Evolutionary conservation across 768 basidiomycete species (phyloP).

Genomic region (Psilocybe sp.): DNA sequence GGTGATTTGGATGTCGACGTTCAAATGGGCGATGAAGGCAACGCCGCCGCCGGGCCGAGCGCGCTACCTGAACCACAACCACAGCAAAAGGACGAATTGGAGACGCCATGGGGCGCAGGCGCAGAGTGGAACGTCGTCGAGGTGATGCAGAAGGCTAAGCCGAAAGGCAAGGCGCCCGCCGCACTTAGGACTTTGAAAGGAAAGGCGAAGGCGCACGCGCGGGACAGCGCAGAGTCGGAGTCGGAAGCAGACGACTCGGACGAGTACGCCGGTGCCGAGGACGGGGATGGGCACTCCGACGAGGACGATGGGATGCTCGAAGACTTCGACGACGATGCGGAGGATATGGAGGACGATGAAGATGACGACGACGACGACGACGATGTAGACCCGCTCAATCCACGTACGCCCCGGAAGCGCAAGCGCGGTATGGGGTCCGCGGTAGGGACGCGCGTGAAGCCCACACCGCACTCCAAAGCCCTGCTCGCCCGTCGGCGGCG

Average conservation of each 20-base stretch:
- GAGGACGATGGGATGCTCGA: conserved; percentile 22
- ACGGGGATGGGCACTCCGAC: too few relatives aligned
- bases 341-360: conserved; percentile 19
- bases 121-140: conserved; percentile 43
- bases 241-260: conserved; percentile 28
- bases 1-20: too few relatives aligned
- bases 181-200: conserved; percentile 15
- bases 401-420: conserved; percentile 43
- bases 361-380: conserved; percentile 23
- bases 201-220: conserved; percentile 5
- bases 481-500: conserved; percentile 47
- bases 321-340: conserved; percentile 23
- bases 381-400: conserved; percentile 41
- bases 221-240: conserved; percentile 19
- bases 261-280: conserved; percentile 18
- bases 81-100: conserved; percentile 22
- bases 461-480: conserved; percentile 77
- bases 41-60: too few relatives aligned
- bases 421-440: conserved; percentile 30
- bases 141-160: conserved; percentile 12
- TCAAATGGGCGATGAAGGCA: too few relatives aligned
- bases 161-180: conserved; percentile 1
- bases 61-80: too few relatives aligned
- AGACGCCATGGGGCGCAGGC: conserved; percentile 34
- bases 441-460: conserved; percentile 40